phyloP scores from a whole-genome alignment of 2,329 filamentous ascomycete species.

The Byssochlamys sp. region DNA sequence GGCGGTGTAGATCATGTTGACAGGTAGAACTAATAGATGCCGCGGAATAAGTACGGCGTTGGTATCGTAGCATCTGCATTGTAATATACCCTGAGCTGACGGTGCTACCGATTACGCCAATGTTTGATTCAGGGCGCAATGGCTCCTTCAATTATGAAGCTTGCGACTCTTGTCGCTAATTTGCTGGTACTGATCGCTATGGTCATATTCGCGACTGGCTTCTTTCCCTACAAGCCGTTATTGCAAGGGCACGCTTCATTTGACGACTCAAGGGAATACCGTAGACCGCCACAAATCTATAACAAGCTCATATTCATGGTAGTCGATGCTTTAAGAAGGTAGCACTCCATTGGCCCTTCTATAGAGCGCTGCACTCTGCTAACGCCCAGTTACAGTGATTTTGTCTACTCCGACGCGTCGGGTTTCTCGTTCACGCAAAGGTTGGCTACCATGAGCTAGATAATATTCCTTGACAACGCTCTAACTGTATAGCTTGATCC shows the following conservation, averaged over 20 bases:
- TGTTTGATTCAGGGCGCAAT: conserved; percentile 7
- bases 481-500: conserved; percentile 57
- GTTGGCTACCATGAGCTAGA: conserved; percentile 38
- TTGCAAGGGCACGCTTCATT: conserved; percentile 70
- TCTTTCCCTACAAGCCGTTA: conserved; percentile 96
- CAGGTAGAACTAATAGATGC: not conserved
- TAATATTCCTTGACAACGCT: not conserved
- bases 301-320: conserved; percentile 95
- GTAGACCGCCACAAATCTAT: conserved; percentile 60
- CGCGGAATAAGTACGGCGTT: not conserved
- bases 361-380: not conserved
- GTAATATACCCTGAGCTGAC: not conserved
- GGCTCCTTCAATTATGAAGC: conserved; percentile 17
- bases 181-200: conserved; percentile 66
- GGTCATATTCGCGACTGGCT: conserved; percentile 71
- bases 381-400: conserved; percentile 58
- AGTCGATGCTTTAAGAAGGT: conserved; percentile 87
- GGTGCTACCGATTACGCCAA: not conserved
- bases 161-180: conserved; percentile 57
- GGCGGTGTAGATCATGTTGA: not conserved
- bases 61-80: not conserved
- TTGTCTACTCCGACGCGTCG: conserved; percentile 72
- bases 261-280: conserved; percentile 42
- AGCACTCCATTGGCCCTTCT: conserved; percentile 10
- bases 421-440: conserved; percentile 82